A percentile compares a stretch with the other conserved stretches of the same genome.
Evolutionary conservation across 768 basidiomycete species (phyloP).

Genomic region (Termitomyces sp.): DNA sequence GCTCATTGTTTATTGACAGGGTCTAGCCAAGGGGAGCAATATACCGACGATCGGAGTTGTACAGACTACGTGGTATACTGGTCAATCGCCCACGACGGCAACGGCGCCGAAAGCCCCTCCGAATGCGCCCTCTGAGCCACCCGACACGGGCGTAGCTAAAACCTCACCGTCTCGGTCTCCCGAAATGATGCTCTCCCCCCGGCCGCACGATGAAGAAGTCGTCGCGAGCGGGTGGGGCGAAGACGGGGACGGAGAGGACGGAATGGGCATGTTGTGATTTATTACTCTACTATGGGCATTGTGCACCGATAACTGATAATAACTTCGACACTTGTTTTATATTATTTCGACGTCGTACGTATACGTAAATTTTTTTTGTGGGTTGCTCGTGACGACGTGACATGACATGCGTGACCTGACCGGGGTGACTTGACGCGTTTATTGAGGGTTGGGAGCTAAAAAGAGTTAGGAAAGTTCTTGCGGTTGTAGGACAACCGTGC

Average conservation of each 20-base stretch:
- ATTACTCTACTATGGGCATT: neutral
- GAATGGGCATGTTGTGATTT: conserved; percentile 69
- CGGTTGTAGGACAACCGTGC: neutral
- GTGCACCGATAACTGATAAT: neutral
- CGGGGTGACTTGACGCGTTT: neutral
- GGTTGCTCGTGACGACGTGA: neutral
- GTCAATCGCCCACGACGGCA: conserved; percentile 19
- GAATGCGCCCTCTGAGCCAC: conserved; percentile 12
- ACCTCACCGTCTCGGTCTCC: conserved; percentile 16
- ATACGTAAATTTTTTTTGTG: neutral
- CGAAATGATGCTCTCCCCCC: conserved; percentile 26
- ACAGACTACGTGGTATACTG: conserved; percentile 62
- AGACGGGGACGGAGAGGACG: conserved; percentile 62
- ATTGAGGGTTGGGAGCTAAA: neutral
- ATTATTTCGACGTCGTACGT: too few species aligned
- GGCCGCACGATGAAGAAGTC: conserved; percentile 52
- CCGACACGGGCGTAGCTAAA: conserved; percentile 12
- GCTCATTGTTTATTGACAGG: conserved; percentile 35
- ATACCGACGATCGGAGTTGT: conserved; percentile 64
- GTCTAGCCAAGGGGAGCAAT: conserved; percentile 63
- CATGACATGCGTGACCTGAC: neutral
- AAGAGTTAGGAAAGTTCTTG: conserved; percentile 1
- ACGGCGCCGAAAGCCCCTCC: conserved; percentile 16
- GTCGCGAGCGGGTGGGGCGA: conserved; percentile 73
- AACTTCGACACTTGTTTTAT: neutral